Base-by-base conservation (phyloP, 306 rosid species). In the Dryas alaskensis region DNA sequence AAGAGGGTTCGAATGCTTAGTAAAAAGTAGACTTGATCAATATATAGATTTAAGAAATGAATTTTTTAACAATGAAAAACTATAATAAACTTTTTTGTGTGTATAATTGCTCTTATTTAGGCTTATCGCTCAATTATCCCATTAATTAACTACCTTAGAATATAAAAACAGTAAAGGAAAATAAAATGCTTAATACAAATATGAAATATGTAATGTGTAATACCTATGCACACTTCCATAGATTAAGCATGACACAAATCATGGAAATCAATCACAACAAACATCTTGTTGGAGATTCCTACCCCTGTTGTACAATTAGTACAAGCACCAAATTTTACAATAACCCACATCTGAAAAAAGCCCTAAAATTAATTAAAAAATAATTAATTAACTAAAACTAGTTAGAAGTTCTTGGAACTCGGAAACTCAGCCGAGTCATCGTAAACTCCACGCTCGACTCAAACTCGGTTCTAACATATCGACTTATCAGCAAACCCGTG, bases 401-500 rank as follows among this genome's bases (percentile, higher is more conserved):
- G 13, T 62, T 4, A 31, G 27, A 14, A 60, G 44, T 0, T 44
- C 65, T 17, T 61, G 66, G 6, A 39, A 52, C 19, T 44, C 49
- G 31, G 17, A 16, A 51, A 74, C 52, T 65, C 73, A 25, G 65
- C 57, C 19, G 73, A 45, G 65, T 43, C 64, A 9, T 6, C 31
- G 0, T 22, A 3, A 51, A 59, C 48, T 45, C 37, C n/a, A 60
- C 55, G 47, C 11, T 10, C 47, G 8, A 25, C 42, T 52, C 16
- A 27, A 45, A 58, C 8, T 4, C 2, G 31, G 17, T 12, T 4
- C 37, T 73, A 81, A 75, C 78, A 85, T n/a, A 87, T 74, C 3
- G 72, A 76, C 65, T 84, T 75, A 47, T 84, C 87, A 7, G 77
- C 58, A 12, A 61, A 50, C 60, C 73, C 78, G 4, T 64, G 86